phyloP scores from a whole-genome alignment of 345 rosid genomes.

The Reutealis trisperma region DNA sequence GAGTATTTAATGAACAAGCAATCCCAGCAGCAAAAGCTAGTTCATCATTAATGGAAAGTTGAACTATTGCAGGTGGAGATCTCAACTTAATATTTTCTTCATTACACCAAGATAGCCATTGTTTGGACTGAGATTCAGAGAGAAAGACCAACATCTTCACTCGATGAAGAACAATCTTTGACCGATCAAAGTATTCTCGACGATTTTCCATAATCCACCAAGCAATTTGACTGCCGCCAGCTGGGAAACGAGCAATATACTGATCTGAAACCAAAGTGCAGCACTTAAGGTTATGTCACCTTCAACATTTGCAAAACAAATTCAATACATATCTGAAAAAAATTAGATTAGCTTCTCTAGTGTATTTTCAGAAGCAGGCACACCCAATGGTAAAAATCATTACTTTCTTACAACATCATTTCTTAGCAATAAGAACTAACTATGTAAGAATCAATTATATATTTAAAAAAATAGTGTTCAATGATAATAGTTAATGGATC shows the following conservation, averaged over 20 bases:
- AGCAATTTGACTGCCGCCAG: constrained; percentile 91
- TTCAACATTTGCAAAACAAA: not conserved
- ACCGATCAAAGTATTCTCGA: constrained; percentile 83
- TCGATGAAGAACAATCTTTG: constrained; percentile 68
- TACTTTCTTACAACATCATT: not conserved
- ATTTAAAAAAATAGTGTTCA: too few species aligned
- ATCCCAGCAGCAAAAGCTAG: constrained; percentile 91
- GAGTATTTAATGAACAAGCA: constrained; percentile 71
- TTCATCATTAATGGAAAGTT: constrained; percentile 88
- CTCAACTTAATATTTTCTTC: constrained; percentile 81
- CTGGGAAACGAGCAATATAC: constrained; percentile 78
- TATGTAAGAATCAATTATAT: not conserved
- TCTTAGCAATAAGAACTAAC: not conserved
- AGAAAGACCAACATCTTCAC: constrained; percentile 84
- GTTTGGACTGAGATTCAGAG: constrained; percentile 78
- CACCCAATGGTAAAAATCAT: not conserved
- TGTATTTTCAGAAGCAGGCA: constrained; percentile 1
- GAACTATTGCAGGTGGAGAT: constrained; percentile 77
- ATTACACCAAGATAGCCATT: constrained; percentile 90
- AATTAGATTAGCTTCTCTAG: not conserved
- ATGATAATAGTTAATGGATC: not conserved
- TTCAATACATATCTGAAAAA: not conserved
- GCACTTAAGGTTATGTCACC: not conserved
- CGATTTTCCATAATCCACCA: constrained; percentile 99
- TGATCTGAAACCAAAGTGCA: constrained; percentile 58